These are phyloP conservation scores for Sphagnum tenellum DNA, from an alignment of 225 moss, liverwort and hornwort species.

Conservation along the genomic window DNA sequence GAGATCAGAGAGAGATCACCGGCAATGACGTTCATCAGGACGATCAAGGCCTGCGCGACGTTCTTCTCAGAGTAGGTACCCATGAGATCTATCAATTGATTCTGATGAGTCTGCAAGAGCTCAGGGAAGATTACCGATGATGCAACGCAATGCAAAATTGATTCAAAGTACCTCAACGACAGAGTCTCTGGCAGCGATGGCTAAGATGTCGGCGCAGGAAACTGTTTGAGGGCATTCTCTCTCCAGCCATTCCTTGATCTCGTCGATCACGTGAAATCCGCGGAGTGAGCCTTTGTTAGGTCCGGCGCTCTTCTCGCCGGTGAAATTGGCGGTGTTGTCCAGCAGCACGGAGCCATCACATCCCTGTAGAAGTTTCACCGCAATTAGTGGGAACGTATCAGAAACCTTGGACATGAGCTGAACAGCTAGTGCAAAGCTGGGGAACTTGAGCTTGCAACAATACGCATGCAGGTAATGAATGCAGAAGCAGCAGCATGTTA, in stretches of 20 bases:
- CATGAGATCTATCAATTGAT: no score
- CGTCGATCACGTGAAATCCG: slow-evolving; percentile 2
- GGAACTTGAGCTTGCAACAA: no score
- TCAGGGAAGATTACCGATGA: no score
- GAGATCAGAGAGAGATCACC: no score
- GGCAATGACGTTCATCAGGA: no score
- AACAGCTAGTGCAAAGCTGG: no score
- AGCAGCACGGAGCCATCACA: slow-evolving; percentile 2
- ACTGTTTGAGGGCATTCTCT: slow-evolving; percentile 1
- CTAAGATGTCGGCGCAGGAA: slow-evolving; percentile 3
- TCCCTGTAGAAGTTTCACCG: neutral
- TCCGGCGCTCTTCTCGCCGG: slow-evolving; percentile 1
- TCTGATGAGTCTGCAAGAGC: no score
- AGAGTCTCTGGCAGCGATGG: slow-evolving; percentile 3
- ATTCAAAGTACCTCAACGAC: slow-evolving; percentile 6
- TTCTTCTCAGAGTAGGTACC: no score
- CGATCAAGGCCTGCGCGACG: no score
- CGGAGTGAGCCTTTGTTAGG: neutral
- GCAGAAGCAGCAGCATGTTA: no score
- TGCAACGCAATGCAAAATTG: no score
- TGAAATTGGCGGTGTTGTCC: neutral
- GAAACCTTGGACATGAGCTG: neutral
- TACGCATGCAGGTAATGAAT: no score
- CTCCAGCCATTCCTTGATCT: slow-evolving; percentile 1
- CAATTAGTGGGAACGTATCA: neutral